Base-by-base conservation (phyloP, 2,329 filamentous ascomycete genomes). In the Rutstroemia sp. region DNA sequence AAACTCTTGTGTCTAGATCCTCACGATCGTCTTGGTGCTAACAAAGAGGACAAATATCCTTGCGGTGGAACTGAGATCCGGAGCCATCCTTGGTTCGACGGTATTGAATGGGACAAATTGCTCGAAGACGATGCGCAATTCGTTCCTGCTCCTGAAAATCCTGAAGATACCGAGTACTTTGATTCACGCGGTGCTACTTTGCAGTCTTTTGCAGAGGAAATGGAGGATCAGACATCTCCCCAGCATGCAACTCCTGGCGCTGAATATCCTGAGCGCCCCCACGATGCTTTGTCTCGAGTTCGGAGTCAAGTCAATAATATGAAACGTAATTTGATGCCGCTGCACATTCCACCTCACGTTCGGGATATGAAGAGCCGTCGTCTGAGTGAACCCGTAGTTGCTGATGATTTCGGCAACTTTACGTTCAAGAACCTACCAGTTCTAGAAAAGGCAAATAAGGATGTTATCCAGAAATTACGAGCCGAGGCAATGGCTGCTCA, bases 101-200 rank as follows among this genome's bases (percentile, higher is more conserved):
- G 86, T 38, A 78, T 95, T 65, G 90, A 89, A 65, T 99, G 94
- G 94, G 87, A 91, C 25, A 89, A 86, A 0, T 73, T 99, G 19
- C 79, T 96, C n/a, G 87, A 97, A 67, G 92, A 97, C 61, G 92
- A 96, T 67, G 91, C 95, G 3, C 90, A 96, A 58, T 99, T 99
- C 69, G 87, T 99, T 10, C 94, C 94, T 0, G 88, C 89, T 42
- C 86, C 88, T 1, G 90, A 96, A 67, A 92, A 99, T 64, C 92
- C 90, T 0, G 94, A 99, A 70, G 92, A 99, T 67, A 99, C 94
- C 0, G 95, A 99, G 68, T 99, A 99, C 68, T 99, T 99, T 65
- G 94, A 99, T 73, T 75, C 89, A 21, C 83, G 94, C 62, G 94
- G 94, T 27, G 94, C 94, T 16, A 95, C 91, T 1, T 78, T 97